Conservation (phyloP, 495 filamentous ascomycete genomes). For the Talaromyces adpressus region DNA sequence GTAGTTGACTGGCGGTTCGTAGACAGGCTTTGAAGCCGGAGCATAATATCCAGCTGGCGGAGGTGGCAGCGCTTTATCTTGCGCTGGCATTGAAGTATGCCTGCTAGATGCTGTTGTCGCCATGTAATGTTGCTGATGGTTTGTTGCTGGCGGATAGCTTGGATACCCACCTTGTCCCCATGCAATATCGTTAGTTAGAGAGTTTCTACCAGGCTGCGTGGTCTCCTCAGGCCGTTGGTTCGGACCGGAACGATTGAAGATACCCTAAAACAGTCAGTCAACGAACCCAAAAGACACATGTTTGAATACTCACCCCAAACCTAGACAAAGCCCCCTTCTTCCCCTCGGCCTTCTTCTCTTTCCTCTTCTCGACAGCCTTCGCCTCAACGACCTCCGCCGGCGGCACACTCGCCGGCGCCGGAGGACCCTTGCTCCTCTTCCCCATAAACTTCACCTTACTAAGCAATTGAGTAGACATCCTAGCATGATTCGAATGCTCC, state of each 20-base stretch:
- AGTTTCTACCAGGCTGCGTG: background rate
- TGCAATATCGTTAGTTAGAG: background rate
- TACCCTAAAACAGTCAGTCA: constrained; percentile 10
- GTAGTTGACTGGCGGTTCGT: background rate
- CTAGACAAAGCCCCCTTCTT: constrained; percentile 13
- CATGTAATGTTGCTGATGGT: background rate
- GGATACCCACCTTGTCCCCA: background rate
- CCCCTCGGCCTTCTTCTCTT: constrained; percentile 7
- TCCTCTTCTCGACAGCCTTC: background rate
- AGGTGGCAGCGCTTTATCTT: background rate
- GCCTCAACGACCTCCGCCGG: background rate
- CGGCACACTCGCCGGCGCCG: background rate
- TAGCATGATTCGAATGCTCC: background rate
- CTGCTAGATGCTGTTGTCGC: background rate
- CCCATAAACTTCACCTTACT: constrained; percentile 7
- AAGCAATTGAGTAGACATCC: background rate
- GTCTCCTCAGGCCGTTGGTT: background rate
- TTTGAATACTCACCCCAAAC: constrained; percentile 9
- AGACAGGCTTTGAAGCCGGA: constrained; percentile 8
- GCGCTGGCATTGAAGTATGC: background rate
- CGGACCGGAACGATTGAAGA: constrained; percentile 14
- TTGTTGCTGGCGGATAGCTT: background rate
- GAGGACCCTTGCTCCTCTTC: background rate
- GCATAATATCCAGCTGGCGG: constrained; percentile 26
- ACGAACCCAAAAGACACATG: background rate